Conservation (phyloP, 2,329 filamentous ascomycete species). For the Emergomyces orientalis region DNA sequence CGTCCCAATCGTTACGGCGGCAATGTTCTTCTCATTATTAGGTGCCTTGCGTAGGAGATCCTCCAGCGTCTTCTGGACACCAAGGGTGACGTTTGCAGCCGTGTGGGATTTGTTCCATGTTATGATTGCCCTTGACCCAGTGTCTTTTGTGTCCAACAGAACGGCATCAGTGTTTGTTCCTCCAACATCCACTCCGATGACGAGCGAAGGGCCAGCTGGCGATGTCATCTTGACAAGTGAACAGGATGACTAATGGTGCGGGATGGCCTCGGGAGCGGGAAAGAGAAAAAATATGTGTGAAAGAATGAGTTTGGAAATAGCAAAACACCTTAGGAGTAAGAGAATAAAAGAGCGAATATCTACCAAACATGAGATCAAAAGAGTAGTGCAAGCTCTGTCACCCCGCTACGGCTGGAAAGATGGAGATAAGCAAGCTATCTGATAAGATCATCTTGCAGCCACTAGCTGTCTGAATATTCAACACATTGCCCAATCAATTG, state of each 20-base stretch:
- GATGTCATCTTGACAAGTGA: background rate
- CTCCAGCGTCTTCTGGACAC: conserved; percentile 41
- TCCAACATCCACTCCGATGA: conserved; percentile 35
- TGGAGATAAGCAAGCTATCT: background rate
- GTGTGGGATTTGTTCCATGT: conserved; percentile 44
- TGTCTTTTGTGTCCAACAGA: conserved; percentile 36
- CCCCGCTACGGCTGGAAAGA: background rate
- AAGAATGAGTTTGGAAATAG: background rate
- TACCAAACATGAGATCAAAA: background rate
- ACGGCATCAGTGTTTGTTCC: conserved; percentile 38
- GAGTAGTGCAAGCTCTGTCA: background rate
- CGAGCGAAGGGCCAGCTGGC: background rate
- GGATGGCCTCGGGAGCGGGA: no score
- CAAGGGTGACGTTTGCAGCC: conserved; percentile 43
- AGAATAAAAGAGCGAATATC: background rate
- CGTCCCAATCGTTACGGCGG: conserved; percentile 44
- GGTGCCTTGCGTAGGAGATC: conserved; percentile 34
- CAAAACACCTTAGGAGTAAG: background rate
- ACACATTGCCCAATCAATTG: background rate
- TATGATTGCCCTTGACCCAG: conserved; percentile 28
- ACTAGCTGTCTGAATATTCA: background rate
- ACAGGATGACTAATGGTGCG: no score
- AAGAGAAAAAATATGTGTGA: no score
- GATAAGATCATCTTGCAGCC: background rate
- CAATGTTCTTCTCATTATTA: conserved; percentile 32